A percentile compares a stretch with the other conserved stretches of the same genome.
Evolutionary conservation across 1,284 basidiomycete species (phyloP).

Genomic region (Sporisorium sorghi): DNA sequence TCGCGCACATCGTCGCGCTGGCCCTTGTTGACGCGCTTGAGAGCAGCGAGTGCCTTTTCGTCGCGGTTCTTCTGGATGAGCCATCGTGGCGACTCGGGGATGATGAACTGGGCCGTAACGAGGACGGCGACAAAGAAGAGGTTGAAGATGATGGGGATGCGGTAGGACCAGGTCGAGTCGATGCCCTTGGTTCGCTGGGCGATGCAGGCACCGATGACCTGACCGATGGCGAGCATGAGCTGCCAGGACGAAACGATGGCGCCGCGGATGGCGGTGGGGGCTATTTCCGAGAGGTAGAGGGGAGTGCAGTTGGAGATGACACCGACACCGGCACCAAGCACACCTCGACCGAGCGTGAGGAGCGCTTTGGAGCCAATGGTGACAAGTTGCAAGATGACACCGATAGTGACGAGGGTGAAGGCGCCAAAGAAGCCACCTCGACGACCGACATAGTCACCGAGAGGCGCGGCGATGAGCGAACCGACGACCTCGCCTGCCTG

Average conservation of each 20-base stretch:
- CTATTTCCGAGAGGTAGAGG: constrained; percentile 71
- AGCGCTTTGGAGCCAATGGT: constrained; percentile 66
- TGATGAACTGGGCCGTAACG: constrained; percentile 66
- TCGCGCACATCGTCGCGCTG: constrained; percentile 68
- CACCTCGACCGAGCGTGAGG: constrained; percentile 70
- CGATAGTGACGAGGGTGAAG: constrained; percentile 68
- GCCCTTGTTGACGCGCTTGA: constrained; percentile 70
- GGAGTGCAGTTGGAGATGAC: constrained; percentile 69
- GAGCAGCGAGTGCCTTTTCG: constrained; percentile 70
- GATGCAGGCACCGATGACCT: constrained; percentile 71
- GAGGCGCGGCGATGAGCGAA: constrained; percentile 69
- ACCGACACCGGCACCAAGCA: constrained; percentile 71
- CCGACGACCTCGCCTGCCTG: constrained; percentile 72
- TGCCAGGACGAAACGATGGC: constrained; percentile 71
- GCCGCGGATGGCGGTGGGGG: constrained; percentile 71
- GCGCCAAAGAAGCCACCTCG: constrained; percentile 70
- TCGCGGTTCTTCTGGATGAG: constrained; percentile 70
- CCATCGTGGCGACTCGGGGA: constrained; percentile 71
- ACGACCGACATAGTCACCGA: constrained; percentile 70
- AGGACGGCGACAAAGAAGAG: constrained; percentile 70
- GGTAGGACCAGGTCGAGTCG: constrained; percentile 54
- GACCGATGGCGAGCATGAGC: constrained; percentile 71
- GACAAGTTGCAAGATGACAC: constrained; percentile 70
- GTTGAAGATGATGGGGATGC: constrained; percentile 71
- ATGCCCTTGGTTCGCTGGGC: constrained; percentile 67